Percentiles rank a stretch among this genome's conserved stretches.
phyloP scores from a whole-genome alignment of 306 rosid genomes.

The Castanea sativa region DNA sequence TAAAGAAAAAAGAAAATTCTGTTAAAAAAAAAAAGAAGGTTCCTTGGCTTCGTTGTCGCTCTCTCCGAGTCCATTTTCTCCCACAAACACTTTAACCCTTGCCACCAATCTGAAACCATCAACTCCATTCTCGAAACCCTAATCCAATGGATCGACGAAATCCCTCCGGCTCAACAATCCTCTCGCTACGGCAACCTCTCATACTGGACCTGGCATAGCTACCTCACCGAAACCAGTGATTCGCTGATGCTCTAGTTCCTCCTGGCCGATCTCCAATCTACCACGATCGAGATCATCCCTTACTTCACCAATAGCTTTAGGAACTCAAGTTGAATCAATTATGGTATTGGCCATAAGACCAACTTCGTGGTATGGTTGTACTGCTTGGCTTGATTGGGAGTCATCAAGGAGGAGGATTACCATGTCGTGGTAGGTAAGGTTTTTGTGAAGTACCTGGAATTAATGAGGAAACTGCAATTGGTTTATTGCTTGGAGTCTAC shows the following conservation, averaged over 20 bases:
- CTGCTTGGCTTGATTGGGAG: conserved; percentile 63
- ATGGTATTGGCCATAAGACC: conserved; percentile 94
- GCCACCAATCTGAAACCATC: conserved; percentile 44
- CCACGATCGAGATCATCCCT: conserved; percentile 59
- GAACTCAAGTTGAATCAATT: conserved; percentile 78
- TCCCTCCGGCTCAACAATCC: conserved; percentile 69
- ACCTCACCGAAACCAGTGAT: conserved; percentile 36
- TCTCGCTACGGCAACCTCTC: conserved; percentile 82
- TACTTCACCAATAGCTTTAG: conserved; percentile 80
- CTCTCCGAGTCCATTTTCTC: conserved; percentile 75
- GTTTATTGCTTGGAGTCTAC: conserved; percentile 87
- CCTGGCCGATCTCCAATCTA: conserved; percentile 41
- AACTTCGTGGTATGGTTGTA: conserved; percentile 91
- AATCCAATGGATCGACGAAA: conserved; percentile 63
- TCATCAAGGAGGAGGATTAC: conserved; percentile 73
- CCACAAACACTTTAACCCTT: conserved; percentile 60
- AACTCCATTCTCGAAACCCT: conserved; percentile 57
- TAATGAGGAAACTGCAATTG: conserved; percentile 88
- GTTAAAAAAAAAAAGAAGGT: background rate
- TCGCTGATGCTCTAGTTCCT: conserved; percentile 55
- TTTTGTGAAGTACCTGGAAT: conserved; percentile 69
- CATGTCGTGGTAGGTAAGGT: conserved; percentile 61
- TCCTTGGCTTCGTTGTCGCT: conserved; percentile 79
- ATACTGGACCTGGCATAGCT: conserved; percentile 67
- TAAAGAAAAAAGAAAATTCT: no score